A percentile compares a stretch with the other conserved stretches of the same genome.
Conservation (phyloP, 441 rosid species). For the Bocquillonia castaneifolia region DNA sequence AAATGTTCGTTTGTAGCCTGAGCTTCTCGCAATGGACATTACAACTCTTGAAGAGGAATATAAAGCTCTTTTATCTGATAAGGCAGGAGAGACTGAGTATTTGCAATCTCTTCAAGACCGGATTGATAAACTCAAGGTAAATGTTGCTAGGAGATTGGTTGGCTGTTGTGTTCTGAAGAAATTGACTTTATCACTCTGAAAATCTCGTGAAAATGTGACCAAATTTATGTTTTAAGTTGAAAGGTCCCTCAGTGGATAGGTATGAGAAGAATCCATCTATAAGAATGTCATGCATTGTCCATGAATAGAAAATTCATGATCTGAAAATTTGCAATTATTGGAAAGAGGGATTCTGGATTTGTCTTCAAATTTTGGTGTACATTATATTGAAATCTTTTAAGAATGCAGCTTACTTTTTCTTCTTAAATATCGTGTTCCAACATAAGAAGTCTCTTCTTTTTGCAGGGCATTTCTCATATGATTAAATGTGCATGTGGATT, state of each 20-base stretch:
- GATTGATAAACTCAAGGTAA: constrained; percentile 50
- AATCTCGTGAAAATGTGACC: not conserved
- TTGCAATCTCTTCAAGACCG: constrained; percentile 44
- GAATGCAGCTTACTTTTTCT: not conserved
- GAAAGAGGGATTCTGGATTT: not conserved
- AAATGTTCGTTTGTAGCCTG: constrained; percentile 40
- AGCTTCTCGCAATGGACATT: constrained; percentile 45
- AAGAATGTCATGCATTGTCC: not conserved
- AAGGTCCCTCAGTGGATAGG: too few species aligned
- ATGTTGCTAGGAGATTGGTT: constrained; percentile 12
- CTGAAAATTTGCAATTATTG: not conserved
- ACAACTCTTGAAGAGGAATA: constrained; percentile 51
- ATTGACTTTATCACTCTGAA: not conserved
- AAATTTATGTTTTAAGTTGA: constrained; percentile 1
- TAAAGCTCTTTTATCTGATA: constrained; percentile 49
- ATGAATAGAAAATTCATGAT: not conserved
- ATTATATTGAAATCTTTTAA: not conserved
- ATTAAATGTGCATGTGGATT: constrained; percentile 45
- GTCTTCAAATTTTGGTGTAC: not conserved
- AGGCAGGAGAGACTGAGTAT: constrained; percentile 49
- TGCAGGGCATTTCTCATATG: constrained; percentile 42
- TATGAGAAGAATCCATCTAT: not conserved
- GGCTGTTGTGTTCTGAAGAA: constrained; percentile 6
- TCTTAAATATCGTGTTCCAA: not conserved
- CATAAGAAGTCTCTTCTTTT: constrained; percentile 8